Conservation (phyloP, 2,329 filamentous ascomycete genomes). For the Aspergillus sp. region DNA sequence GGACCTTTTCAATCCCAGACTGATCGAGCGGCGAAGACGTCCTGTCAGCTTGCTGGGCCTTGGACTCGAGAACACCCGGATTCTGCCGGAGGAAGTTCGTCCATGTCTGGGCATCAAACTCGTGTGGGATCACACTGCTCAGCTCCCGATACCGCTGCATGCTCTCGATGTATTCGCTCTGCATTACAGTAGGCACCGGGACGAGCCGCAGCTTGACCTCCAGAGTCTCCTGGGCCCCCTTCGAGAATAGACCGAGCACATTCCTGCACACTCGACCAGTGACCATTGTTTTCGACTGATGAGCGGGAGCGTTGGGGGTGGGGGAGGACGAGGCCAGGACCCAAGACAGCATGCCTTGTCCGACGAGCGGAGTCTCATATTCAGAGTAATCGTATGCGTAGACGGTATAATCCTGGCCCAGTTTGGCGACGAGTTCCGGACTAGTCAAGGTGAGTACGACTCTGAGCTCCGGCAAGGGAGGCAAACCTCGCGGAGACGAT, state of each 20-base stretch:
- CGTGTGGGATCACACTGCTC: conserved; percentile 48
- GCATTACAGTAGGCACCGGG: conserved; percentile 57
- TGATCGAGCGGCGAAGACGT: conserved; percentile 29
- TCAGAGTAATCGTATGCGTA: conserved; percentile 97
- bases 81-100: conserved; percentile 65
- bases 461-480: neutral
- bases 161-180: conserved; percentile 51
- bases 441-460: conserved; percentile 39
- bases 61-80: conserved; percentile 35
- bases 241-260: conserved; percentile 70
- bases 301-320: conserved; percentile 45
- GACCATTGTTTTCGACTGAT: conserved; percentile 58
- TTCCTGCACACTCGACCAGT: conserved; percentile 88
- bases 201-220: conserved; percentile 88
- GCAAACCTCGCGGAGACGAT: conserved; percentile 55
- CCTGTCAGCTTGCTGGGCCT: conserved; percentile 16
- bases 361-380: conserved; percentile 82
- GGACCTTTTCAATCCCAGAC: conserved; percentile 36
- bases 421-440: conserved; percentile 69
- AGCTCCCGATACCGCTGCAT: conserved; percentile 53
- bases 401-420: conserved; percentile 80
- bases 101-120: conserved; percentile 68
- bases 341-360: conserved; percentile 90
- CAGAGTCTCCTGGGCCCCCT: conserved; percentile 71
- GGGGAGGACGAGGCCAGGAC: conserved; percentile 56